A percentile compares a stretch with the other conserved stretches of the same genome.
Conservation (phyloP, 805 yeast genomes). For the Zygosaccharomyces rouxii region DNA sequence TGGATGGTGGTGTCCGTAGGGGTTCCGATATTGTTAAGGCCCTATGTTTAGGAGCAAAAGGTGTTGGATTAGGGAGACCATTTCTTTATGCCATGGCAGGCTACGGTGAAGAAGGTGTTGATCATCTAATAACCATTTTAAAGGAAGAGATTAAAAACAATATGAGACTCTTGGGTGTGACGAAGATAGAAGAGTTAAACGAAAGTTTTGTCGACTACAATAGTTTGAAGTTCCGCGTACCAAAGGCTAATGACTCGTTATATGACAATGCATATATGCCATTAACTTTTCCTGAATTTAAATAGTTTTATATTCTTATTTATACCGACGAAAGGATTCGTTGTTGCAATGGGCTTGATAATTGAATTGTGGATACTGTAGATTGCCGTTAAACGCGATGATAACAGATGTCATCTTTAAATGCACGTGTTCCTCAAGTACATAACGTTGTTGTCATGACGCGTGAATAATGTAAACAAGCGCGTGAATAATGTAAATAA, state of each 20-base stretch:
- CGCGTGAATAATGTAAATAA: too few relatives aligned
- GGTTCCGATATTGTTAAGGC: slow-evolving; percentile 79
- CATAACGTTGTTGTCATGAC: too few relatives aligned
- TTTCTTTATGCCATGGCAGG: slow-evolving; percentile 74
- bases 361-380: too few relatives aligned
- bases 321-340: too few relatives aligned
- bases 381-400: too few relatives aligned
- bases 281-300: slow-evolving; percentile 10
- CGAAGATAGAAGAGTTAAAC: slow-evolving; percentile 42
- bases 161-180: slow-evolving; percentile 64
- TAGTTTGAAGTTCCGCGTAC: slow-evolving; percentile 32
- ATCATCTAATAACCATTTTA: slow-evolving; percentile 56
- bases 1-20: slow-evolving; percentile 76
- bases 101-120: slow-evolving; percentile 73
- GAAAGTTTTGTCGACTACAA: slow-evolving; percentile 38
- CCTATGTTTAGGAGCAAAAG: slow-evolving; percentile 69
- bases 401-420: too few relatives aligned
- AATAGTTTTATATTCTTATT: not conserved
- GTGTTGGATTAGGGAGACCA: slow-evolving; percentile 72
- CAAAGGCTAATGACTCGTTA: slow-evolving; percentile 30
- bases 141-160: slow-evolving; percentile 58
- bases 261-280: slow-evolving; percentile 20
- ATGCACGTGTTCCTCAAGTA: too few relatives aligned
- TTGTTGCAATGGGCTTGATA: too few relatives aligned
- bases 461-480: too few relatives aligned